Evolutionary conservation across 2,329 filamentous ascomycete genomes (phyloP), one percentile per base, ranked within the genome.

Genomic region (Sclerotinia spermophila): DNA sequence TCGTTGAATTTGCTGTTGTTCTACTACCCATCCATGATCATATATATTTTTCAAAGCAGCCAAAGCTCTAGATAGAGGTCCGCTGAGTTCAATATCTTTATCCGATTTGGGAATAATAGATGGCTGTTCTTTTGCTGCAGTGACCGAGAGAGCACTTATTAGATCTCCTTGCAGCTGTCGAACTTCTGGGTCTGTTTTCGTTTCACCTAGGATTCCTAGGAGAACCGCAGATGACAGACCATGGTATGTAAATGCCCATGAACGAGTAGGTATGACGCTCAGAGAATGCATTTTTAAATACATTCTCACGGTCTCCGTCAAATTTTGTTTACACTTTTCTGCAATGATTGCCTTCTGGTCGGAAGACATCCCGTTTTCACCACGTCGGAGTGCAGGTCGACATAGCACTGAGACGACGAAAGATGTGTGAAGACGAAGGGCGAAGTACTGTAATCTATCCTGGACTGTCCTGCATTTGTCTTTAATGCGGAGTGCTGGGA

Each of bases 271-370:
- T 61, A 90, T 90, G 13, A 89, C 86, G 2, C 87, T 90, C 42
- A 90, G 81, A 73, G 89, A 88, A 78, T 90, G 88, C 88, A 90
- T 90, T 24, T 88, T 86, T 33, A 90, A 81, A 76, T 90, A 90
- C 88, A 90, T 90, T 55, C 87, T 85, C 17, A 90, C 88, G 19
- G 88, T 90, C 77, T 90, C 87, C 8, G 86, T 86, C 38, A 90
- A 81, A 76, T 89, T 90, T 24, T 82, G 80, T 77, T 89, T 89
- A 81, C 88, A 90, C 71, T 85, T 84, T 40, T 86, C 84, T 2
- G 86, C 85, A 0, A 90, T 81, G 1, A 83, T 79, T 59, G 82
- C 82, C 75, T 87, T 88, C 74, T 90, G 87, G 45, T 66, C 1
- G 81, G 76, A 0, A 81, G 75, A 5, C 55, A 90, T 82, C n/a